These are phyloP conservation scores for Candida loeiensis DNA, from an alignment of 805 yeast species.

Conservation along the genomic window DNA sequence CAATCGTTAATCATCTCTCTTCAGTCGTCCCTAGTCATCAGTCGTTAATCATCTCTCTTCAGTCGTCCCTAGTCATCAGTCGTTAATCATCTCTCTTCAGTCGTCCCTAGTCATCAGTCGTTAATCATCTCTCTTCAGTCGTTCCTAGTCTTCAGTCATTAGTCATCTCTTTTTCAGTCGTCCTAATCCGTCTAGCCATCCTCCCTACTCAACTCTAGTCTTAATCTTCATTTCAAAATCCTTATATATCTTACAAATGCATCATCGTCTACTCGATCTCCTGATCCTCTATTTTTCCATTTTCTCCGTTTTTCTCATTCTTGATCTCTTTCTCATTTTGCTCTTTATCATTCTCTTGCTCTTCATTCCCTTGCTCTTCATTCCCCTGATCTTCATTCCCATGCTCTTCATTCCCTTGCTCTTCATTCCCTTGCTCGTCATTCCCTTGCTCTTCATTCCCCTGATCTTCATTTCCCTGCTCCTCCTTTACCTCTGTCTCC, in stretches of 20 bases:
- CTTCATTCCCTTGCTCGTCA: slow-evolving; percentile 5
- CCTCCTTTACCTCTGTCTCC: slow-evolving; percentile 7
- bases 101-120: too few species aligned
- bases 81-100: too few species aligned
- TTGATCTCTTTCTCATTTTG: background rate
- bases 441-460: background rate
- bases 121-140: too few species aligned
- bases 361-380: background rate
- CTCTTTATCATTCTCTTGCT: background rate
- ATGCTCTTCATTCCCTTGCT: background rate
- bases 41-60: too few species aligned
- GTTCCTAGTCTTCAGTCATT: too few species aligned
- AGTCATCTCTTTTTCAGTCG: too few species aligned
- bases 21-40: too few species aligned
- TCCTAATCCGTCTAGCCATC: too few species aligned
- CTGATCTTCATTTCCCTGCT: slow-evolving; percentile 7
- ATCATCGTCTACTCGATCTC: background rate
- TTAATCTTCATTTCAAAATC: too few species aligned
- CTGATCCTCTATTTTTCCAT: background rate
- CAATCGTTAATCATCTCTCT: too few species aligned
- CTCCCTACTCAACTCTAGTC: background rate
- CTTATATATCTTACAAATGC: too few species aligned
- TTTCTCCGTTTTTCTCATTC: background rate
- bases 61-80: too few species aligned
- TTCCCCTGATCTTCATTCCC: background rate